A percentile compares a stretch with the other conserved stretches of the same genome.
Conservation (phyloP, 2,329 filamentous ascomycete species). For the Pestalotiopsis sp. region DNA sequence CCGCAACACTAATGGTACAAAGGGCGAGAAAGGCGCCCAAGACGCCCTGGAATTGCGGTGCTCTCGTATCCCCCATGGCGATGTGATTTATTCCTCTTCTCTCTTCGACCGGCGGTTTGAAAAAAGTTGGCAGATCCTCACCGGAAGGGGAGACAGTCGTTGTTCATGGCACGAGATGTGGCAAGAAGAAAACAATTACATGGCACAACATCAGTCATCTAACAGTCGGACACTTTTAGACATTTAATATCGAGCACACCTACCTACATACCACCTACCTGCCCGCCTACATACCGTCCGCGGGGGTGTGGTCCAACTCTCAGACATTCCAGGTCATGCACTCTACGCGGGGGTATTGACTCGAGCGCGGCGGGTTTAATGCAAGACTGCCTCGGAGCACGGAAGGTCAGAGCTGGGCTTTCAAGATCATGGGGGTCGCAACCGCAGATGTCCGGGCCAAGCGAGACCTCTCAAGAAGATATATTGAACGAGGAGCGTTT, state of each 20-base stretch:
- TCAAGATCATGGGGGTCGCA: not conserved
- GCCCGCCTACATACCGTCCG: not conserved
- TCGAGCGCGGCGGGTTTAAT: not conserved
- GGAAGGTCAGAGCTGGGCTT: slow-evolving; percentile 5
- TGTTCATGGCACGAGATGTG: not conserved
- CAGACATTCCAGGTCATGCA: not conserved
- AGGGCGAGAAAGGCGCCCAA: slow-evolving; percentile 2
- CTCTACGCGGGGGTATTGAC: not conserved
- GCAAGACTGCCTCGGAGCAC: not conserved
- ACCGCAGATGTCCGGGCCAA: not conserved
- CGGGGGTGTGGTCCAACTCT: not conserved
- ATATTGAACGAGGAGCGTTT: not conserved
- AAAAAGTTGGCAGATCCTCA: not conserved
- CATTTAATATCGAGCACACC: not conserved
- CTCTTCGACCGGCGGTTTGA: not conserved
- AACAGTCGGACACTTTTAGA: not conserved
- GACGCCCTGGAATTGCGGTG: slow-evolving; percentile 7
- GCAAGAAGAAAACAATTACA: not conserved
- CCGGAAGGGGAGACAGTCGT: not conserved
- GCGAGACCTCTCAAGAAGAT: not conserved
- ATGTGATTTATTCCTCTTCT: not conserved
- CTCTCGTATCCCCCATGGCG: slow-evolving; percentile 6
- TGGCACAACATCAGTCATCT: not conserved
- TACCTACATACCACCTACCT: not conserved
- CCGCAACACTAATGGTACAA: not conserved